A percentile compares a stretch with the other conserved stretches of the same genome.
These are phyloP conservation scores for Saksenaea oblongispora DNA, from an alignment of 371 early-diverging fungal species.

Conservation along the genomic window DNA sequence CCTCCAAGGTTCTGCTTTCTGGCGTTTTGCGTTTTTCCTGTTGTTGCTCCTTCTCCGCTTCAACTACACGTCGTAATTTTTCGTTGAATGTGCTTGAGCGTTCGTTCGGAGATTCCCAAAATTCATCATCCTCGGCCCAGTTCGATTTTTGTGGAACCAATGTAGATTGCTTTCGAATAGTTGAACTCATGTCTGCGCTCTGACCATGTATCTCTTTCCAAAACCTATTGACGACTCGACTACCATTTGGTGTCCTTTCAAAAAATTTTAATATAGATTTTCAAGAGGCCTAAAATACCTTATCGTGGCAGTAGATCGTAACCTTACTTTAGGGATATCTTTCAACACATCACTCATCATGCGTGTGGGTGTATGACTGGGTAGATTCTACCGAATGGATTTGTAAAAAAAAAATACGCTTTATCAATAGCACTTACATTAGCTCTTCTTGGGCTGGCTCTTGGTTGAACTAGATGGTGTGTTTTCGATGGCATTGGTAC, in stretches of 20 bases:
- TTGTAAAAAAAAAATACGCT: background rate
- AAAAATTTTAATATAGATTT: background rate
- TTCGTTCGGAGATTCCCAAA: constrained; percentile 1
- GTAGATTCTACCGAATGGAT: background rate
- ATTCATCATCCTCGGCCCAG: constrained; percentile 9
- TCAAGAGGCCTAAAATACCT: background rate
- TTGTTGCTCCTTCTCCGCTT: constrained; percentile 13
- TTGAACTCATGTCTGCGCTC: background rate
- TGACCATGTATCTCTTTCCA: constrained; percentile 20
- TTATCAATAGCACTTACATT: background rate
- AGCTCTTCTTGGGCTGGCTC: background rate
- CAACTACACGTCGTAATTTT: constrained; percentile 9
- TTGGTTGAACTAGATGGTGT: background rate
- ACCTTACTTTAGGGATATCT: constrained; percentile 13
- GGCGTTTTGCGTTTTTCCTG: background rate
- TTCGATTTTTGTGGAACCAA: background rate
- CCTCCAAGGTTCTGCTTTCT: background rate
- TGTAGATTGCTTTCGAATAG: background rate
- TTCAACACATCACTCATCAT: constrained; percentile 8
- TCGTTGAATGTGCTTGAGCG: constrained; percentile 8
- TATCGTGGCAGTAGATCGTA: constrained; percentile 10
- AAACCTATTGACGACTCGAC: constrained; percentile 7
- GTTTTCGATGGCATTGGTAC: background rate
- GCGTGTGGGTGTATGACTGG: constrained; percentile 7
- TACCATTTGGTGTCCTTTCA: constrained; percentile 15